These are phyloP conservation scores for Salix dunnii DNA, from an alignment of 345 rosid genomes.

Conservation along the genomic window DNA sequence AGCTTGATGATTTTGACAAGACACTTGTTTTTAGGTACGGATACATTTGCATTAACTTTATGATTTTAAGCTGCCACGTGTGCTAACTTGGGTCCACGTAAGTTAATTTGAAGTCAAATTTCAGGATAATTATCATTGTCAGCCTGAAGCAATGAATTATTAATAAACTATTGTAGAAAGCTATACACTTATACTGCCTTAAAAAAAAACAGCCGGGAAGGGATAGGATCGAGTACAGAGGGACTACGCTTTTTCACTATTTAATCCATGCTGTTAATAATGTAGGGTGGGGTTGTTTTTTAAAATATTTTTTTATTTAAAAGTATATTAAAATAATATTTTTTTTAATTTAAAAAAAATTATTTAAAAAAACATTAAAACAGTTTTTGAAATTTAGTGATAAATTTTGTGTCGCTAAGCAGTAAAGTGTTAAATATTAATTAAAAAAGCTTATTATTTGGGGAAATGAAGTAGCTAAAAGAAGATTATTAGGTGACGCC, in stretches of 20 bases:
- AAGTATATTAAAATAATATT: too few relatives aligned
- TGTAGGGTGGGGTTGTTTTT: too few relatives aligned
- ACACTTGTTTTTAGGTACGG: constrained; percentile 21
- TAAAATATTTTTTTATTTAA: too few relatives aligned
- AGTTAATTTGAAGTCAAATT: constrained; percentile 4
- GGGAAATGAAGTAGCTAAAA: background rate
- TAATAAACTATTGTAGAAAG: too few relatives aligned
- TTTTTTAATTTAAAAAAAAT: too few relatives aligned
- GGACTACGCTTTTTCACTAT: too few relatives aligned
- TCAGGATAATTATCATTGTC: background rate
- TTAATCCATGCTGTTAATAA: too few relatives aligned
- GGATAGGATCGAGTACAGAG: background rate
- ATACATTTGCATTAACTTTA: background rate
- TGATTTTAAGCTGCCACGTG: constrained; percentile 15
- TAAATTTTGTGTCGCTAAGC: constrained; percentile 14
- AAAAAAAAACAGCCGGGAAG: too few relatives aligned
- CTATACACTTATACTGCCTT: too few relatives aligned
- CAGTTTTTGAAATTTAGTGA: too few relatives aligned
- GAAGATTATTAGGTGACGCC: constrained; percentile 10
- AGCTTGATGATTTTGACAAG: background rate
- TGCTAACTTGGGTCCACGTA: background rate
- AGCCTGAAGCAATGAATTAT: too few relatives aligned
- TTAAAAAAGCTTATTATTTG: background rate
- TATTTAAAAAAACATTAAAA: too few relatives aligned
- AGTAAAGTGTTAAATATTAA: background rate